Conservation (phyloP, 306 rosid species). For the Cicer judaicum region DNA sequence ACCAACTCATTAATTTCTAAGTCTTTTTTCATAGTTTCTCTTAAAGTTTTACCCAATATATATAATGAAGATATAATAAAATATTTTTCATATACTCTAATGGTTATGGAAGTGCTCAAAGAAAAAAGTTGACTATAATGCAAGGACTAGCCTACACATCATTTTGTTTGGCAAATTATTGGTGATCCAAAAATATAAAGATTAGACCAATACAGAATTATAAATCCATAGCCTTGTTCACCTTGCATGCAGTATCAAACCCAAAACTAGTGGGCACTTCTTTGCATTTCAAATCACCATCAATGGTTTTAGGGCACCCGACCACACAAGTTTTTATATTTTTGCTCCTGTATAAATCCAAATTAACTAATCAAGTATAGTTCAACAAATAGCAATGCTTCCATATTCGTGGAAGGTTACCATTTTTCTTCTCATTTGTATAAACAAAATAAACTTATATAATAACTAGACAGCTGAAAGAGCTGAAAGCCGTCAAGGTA, state of each 20-base stretch:
- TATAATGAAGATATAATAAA: not conserved
- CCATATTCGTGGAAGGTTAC: not conserved
- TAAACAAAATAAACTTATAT: slow-evolving; percentile 16
- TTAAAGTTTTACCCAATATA: no score
- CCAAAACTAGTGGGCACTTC: slow-evolving; percentile 99
- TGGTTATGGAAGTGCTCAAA: not conserved
- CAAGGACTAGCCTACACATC: not conserved
- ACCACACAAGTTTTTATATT: slow-evolving; percentile 77
- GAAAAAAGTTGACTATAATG: slow-evolving; percentile 7
- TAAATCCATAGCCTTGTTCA: slow-evolving; percentile 45
- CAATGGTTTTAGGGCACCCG: slow-evolving; percentile 99
- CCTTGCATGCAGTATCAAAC: slow-evolving; percentile 99
- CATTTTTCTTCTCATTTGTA: slow-evolving; percentile 9
- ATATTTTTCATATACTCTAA: not conserved
- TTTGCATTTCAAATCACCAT: slow-evolving; percentile 95
- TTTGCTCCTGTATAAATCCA: slow-evolving; percentile 61
- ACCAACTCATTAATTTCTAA: no score
- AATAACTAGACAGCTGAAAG: not conserved
- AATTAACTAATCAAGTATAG: slow-evolving; percentile 35
- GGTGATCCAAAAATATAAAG: slow-evolving; percentile 8
- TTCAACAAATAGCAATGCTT: slow-evolving; percentile 23
- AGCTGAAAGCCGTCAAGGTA: slow-evolving; percentile 1
- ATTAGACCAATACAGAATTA: slow-evolving; percentile 15
- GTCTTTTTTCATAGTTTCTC: no score
- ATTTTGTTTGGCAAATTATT: slow-evolving; percentile 18